phyloP scores from a whole-genome alignment of 805 yeast genomes.

The Spathaspora sp. region DNA sequence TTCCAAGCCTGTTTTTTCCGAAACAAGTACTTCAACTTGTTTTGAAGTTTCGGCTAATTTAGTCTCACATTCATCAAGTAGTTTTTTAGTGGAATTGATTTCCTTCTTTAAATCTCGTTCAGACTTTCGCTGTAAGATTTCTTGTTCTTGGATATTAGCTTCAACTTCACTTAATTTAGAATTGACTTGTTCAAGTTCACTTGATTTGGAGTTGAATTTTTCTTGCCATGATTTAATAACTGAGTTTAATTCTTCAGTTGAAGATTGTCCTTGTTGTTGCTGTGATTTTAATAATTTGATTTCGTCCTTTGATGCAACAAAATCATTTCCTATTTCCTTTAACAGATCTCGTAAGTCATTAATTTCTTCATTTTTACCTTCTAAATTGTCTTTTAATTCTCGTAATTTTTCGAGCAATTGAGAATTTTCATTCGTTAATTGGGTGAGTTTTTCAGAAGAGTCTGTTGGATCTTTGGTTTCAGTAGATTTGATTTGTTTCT shows the following conservation, averaged over 20 bases:
- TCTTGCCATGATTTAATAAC: not conserved
- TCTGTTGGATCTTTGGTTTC: not conserved
- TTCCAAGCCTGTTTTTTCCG: conserved; percentile 39
- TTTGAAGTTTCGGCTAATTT: conserved; percentile 13
- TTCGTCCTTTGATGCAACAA: conserved; percentile 66
- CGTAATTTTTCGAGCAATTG: conserved; percentile 15
- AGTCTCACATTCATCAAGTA: conserved; percentile 9
- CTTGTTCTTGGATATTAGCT: conserved; percentile 5
- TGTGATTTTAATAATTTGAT: conserved; percentile 31
- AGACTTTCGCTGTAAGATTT: not conserved
- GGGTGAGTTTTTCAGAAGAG: conserved; percentile 4
- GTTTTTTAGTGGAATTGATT: conserved; percentile 3
- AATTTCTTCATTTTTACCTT: conserved; percentile 54
- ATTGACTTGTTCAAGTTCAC: conserved; percentile 1
- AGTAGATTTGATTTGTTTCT: conserved; percentile 1
- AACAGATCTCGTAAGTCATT: conserved; percentile 74
- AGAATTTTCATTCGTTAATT: conserved; percentile 9
- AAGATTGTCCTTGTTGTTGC: not conserved
- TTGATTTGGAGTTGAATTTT: conserved; percentile 1
- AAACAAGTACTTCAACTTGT: conserved; percentile 21
- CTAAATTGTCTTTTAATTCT: conserved; percentile 25
- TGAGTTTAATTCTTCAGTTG: not conserved
- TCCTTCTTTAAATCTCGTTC: conserved; percentile 2
- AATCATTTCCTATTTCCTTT: conserved; percentile 70
- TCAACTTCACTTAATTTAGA: conserved; percentile 7